These are phyloP conservation scores for Naganishia friedmannii DNA, from an alignment of 768 basidiomycete genomes.

Conservation along the genomic window DNA sequence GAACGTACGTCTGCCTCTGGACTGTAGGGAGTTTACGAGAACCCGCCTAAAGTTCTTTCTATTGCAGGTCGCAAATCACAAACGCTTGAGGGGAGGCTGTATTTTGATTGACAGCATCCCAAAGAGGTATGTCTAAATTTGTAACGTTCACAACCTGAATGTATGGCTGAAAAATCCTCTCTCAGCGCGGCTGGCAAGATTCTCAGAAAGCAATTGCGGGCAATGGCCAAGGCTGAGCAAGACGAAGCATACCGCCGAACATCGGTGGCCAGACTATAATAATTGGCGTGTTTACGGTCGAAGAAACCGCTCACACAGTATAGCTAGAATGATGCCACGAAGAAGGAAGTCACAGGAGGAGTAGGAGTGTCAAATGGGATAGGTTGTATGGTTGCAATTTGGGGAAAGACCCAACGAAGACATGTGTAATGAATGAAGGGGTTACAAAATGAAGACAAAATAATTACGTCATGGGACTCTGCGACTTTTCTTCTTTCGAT, in stretches of 20 bases:
- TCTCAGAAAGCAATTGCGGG: conserved; percentile 65
- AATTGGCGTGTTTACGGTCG: neutral
- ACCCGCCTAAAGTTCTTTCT: neutral
- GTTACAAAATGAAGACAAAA: neutral
- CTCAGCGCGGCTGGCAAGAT: conserved; percentile 82
- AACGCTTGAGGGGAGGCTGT: conserved; percentile 71
- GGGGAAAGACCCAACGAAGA: neutral
- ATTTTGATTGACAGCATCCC: conserved; percentile 63
- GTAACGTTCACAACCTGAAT: no score
- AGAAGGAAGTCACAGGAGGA: neutral
- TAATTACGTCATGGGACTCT: neutral
- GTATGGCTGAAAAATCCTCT: neutral
- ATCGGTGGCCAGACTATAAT: conserved; percentile 2
- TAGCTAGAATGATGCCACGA: no score
- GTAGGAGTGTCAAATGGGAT: neutral
- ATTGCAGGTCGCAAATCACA: conserved; percentile 57
- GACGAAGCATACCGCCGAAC: neutral
- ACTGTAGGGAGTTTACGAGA: neutral
- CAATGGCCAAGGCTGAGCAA: conserved; percentile 21
- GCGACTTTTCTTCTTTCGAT: conserved; percentile 3
- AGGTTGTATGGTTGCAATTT: neutral
- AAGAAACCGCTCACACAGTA: no score
- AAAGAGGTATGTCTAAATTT: conserved; percentile 59
- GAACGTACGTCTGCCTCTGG: conserved; percentile 60
- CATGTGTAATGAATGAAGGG: no score